phyloP scores from a whole-genome alignment of 2,329 filamentous ascomycete species.

The Calycina marina region DNA sequence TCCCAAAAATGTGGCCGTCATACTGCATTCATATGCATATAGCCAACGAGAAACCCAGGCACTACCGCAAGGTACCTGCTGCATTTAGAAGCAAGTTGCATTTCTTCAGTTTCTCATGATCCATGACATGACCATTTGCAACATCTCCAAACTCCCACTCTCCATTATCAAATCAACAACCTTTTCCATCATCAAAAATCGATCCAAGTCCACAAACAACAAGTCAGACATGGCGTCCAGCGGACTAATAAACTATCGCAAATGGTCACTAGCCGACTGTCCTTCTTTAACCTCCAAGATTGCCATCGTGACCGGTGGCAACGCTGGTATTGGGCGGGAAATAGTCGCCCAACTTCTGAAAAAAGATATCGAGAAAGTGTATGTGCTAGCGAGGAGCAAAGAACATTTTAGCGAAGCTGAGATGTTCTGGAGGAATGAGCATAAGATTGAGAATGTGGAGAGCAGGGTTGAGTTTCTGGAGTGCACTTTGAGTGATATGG shows the following conservation, averaged over 20 bases:
- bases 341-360: conserved; percentile 1
- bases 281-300: neutral
- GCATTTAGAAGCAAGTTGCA: too few relatives aligned
- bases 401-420: neutral
- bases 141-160: too few relatives aligned
- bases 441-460: neutral
- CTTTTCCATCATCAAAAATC: too few relatives aligned
- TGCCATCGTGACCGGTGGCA: conserved; percentile 1
- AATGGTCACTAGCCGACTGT: conserved; percentile 1
- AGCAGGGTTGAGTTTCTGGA: neutral
- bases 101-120: too few relatives aligned
- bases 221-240: too few relatives aligned
- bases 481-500: conserved; percentile 1
- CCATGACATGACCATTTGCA: too few relatives aligned
- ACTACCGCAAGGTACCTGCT: too few relatives aligned
- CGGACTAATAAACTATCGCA: conserved; percentile 2
- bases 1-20: too few relatives aligned
- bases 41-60: too few relatives aligned
- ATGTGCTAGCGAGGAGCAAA: neutral
- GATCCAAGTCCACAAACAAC: too few relatives aligned
- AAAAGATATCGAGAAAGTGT: conserved; percentile 1
- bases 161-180: too few relatives aligned
- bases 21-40: too few relatives aligned
- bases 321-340: conserved; percentile 1
- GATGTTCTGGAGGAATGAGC: neutral